Percentiles rank a stretch among this genome's conserved stretches.
These are phyloP conservation scores for Mortierella sp. DNA, from an alignment of 371 early-diverging fungal species.

Conservation along the genomic window DNA sequence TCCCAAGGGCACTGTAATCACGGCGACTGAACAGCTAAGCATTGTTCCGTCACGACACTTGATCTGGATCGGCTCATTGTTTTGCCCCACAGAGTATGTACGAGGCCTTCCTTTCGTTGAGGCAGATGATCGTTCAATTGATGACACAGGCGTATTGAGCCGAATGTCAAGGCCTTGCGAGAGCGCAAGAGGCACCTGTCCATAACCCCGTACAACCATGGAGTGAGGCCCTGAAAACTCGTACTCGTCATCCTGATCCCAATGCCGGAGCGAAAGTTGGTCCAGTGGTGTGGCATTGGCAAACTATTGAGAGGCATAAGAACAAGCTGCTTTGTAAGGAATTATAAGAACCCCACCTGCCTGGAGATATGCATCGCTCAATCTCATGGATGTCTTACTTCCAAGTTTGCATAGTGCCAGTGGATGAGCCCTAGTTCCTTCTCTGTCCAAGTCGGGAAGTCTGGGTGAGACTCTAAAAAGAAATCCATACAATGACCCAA, in stretches of 20 bases:
- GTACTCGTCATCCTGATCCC: conserved; percentile 59
- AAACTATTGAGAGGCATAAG: conserved; percentile 29
- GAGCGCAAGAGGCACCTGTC: conserved; percentile 52
- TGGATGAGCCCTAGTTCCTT: conserved; percentile 53
- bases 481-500: conserved; percentile 57
- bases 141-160: conserved; percentile 39
- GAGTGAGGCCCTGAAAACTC: conserved; percentile 55
- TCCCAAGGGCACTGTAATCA: conserved; percentile 55
- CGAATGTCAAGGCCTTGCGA: conserved; percentile 52
- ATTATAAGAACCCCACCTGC: neutral
- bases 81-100: neutral
- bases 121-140: conserved; percentile 11
- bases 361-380: neutral
- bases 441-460: conserved; percentile 29
- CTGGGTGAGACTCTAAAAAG: conserved; percentile 53
- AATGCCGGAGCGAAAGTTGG: conserved; percentile 51
- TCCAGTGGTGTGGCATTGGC: conserved; percentile 55
- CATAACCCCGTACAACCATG: conserved; percentile 56
- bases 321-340: neutral
- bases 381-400: conserved; percentile 13
- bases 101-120: neutral
- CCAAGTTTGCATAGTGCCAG: conserved; percentile 60
- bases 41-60: conserved; percentile 45
- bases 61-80: conserved; percentile 25
- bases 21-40: conserved; percentile 29